phyloP scores from a whole-genome alignment of 345 rosid genomes.

The Acer yangbiense region DNA sequence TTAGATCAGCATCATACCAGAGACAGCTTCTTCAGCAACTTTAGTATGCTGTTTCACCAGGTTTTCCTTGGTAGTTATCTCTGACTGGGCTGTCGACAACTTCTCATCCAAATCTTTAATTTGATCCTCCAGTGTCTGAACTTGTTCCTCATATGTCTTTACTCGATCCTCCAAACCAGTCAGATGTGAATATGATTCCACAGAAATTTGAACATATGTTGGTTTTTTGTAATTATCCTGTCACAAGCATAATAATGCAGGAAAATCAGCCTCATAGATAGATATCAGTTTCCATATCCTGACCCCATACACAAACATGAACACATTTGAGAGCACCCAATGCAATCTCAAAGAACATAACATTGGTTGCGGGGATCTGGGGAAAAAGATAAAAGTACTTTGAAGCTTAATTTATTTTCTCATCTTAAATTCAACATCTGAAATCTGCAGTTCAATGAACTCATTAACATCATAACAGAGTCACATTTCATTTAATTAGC shows the following conservation, averaged over 20 bases:
- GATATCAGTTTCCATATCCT: background rate
- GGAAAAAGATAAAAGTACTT: background rate
- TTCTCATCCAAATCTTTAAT: conserved; percentile 75
- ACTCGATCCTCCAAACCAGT: conserved; percentile 77
- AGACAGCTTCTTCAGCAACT: conserved; percentile 99
- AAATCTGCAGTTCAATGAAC: background rate
- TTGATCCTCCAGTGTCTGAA: conserved; percentile 63
- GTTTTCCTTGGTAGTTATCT: conserved; percentile 71
- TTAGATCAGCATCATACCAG: conserved; percentile 47
- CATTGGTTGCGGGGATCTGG: background rate
- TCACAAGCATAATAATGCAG: background rate
- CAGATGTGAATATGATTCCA: conserved; percentile 76
- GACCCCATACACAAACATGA: too few species aligned
- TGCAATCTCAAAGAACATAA: background rate
- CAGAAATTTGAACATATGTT: conserved; percentile 79
- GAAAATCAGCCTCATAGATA: background rate
- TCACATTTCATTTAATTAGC: background rate
- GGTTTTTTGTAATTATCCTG: conserved; percentile 80
- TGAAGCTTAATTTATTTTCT: background rate
- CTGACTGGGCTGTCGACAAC: conserved; percentile 68
- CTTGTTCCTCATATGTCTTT: conserved; percentile 57
- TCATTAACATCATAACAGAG: background rate
- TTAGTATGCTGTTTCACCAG: conserved; percentile 94
- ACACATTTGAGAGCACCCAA: background rate
- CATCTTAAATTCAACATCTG: background rate